Evolutionary conservation across 306 rosid species (phyloP).

Genomic region (Hippophae gyantsensis): DNA sequence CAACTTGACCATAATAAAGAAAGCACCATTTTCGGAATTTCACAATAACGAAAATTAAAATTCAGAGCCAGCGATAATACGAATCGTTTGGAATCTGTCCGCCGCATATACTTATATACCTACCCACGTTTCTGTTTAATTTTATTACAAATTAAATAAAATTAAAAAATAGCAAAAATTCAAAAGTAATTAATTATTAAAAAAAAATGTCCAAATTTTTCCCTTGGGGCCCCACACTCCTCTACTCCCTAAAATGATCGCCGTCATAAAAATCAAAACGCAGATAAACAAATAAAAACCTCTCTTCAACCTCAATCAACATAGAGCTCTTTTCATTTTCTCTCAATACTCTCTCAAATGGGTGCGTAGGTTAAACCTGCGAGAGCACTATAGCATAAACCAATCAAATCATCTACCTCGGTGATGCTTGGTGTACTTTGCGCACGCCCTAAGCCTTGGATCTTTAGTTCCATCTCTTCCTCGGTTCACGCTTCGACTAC

Average conservation of each 20-base stretch:
- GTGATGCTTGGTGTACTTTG: slow-evolving; percentile 56
- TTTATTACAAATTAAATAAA: no score
- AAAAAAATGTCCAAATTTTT: background rate
- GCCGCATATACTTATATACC: no score
- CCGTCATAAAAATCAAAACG: background rate
- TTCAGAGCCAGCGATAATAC: no score
- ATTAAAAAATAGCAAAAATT: no score
- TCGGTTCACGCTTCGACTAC: slow-evolving; percentile 40
- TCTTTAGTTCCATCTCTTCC: slow-evolving; percentile 34
- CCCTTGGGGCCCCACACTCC: background rate
- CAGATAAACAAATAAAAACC: background rate
- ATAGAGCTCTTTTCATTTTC: background rate
- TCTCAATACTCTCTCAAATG: background rate
- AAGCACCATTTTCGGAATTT: no score
- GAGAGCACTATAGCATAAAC: slow-evolving; percentile 24
- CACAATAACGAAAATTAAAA: no score
- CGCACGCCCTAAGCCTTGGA: slow-evolving; percentile 53
- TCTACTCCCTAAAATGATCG: background rate
- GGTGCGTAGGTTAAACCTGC: slow-evolving; percentile 34
- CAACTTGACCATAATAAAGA: no score
- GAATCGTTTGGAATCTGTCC: no score
- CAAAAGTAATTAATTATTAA: no score
- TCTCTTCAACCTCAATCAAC: background rate
- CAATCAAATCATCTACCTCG: background rate
- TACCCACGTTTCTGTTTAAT: no score